These are phyloP conservation scores for Termitomyces sp. DNA, from an alignment of 768 basidiomycete genomes.

Conservation along the genomic window DNA sequence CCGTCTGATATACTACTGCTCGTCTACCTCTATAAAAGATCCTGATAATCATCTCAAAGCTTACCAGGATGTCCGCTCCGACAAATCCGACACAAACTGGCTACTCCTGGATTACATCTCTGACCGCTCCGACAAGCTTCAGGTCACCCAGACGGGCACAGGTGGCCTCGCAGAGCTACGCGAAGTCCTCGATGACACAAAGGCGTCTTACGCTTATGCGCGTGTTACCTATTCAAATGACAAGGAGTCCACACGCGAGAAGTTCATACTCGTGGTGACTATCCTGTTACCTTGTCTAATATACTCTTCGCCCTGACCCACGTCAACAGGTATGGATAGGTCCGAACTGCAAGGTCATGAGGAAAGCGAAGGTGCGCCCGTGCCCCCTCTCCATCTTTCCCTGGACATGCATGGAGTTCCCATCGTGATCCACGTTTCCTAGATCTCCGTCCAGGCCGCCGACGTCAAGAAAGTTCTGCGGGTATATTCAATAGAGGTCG, in stretches of 20 bases:
- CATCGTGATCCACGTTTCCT: conserved; percentile 27
- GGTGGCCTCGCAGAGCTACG: conserved; percentile 80
- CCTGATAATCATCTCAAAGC: conserved; percentile 42
- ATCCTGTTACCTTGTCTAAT: conserved; percentile 22
- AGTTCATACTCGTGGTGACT: conserved; percentile 75
- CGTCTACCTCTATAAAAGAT: conserved; percentile 23
- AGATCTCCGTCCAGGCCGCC: conserved; percentile 91
- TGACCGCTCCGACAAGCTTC: conserved; percentile 80
- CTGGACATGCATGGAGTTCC: conserved; percentile 16
- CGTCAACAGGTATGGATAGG: conserved; percentile 71
- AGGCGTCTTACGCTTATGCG: conserved; percentile 82
- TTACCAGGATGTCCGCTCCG: conserved; percentile 82
- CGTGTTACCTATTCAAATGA: conserved; percentile 85
- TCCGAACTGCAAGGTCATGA: conserved; percentile 81
- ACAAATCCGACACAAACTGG: conserved; percentile 90
- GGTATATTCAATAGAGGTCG: conserved; percentile 84
- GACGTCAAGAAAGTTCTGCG: conserved; percentile 83
- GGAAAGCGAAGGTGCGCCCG: conserved; percentile 78
- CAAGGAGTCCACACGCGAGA: conserved; percentile 84
- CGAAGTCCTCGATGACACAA: conserved; percentile 65
- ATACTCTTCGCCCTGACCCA: conserved; percentile 17
- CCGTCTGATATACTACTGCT: conserved; percentile 10
- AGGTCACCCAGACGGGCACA: conserved; percentile 73
- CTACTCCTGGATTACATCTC: conserved; percentile 86
- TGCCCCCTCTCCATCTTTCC: neutral